Evolutionary conservation across 495 filamentous ascomycete genomes (phyloP), one percentile per base, ranked within the genome.

Genomic region (Gamarada debralockiae): DNA sequence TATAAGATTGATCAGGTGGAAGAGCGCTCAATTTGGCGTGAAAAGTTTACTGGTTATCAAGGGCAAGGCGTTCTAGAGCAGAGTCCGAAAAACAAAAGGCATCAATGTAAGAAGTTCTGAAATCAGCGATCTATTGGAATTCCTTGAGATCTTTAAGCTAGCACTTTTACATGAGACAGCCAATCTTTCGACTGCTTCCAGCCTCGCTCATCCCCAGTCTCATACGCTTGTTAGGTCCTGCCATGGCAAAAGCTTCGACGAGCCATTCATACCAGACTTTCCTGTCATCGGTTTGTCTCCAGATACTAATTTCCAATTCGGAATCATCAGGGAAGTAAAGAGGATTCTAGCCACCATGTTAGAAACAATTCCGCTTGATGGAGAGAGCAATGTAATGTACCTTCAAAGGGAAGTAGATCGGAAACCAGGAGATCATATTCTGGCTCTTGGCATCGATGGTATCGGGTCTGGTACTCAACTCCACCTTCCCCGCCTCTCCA

Each of bases 261-360:
- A 93, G 76, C 93, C 93, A 99, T 67, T 99, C 92, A 67, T 99
- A 99, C 95, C 93, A 99, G 12, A 97, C 92, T 70, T 91, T 95
- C 17, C 87, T 79, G 61, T 95, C 89, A 65, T 97, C 92, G 6
- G 93, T 97, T 67, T 92, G 87, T 54, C 93, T 80, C 82, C 89
- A 97, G 78, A 99, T 96, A 60, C 83, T 90, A 12, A 96, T 81
- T 36, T 95, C 86, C 10, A 99, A 73, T 64, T 92, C 89, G 18
- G 85, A 81, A 53, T 87, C 80, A 56, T 89, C 85, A 1, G 95
- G 92, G 52, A 95, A 80, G 65, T 93, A 91, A 20, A 99, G 72
- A 6, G 93, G 92, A 58, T 83, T 83, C 92, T 96, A 42, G 15
- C 9, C 31, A 17, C 3, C 3, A 17, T 38, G 20, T 41, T 33